Conservation (phyloP, 2,329 filamentous ascomycete species). For the Plectosphaerella sp. region DNA sequence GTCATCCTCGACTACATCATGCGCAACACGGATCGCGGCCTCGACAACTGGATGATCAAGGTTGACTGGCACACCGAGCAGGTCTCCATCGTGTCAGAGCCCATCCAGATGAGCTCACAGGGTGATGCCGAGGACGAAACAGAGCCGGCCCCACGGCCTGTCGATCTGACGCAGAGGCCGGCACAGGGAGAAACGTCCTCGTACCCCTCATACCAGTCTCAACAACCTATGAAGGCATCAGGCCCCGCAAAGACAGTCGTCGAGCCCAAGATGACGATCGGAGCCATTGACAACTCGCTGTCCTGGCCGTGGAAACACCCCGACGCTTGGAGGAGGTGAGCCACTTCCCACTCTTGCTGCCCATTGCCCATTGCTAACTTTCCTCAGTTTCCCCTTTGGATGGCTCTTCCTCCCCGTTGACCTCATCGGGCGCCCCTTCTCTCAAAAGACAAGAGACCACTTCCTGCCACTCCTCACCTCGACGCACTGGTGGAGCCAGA, state of each 20-base stretch:
- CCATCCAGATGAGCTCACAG: conserved; percentile 60
- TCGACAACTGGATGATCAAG: conserved; percentile 99
- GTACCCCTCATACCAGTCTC: conserved; percentile 64
- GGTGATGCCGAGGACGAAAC: conserved; percentile 19
- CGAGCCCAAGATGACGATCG: conserved; percentile 66
- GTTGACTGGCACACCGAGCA: conserved; percentile 81
- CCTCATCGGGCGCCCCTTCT: conserved; percentile 93
- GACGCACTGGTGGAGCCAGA: conserved; percentile 95
- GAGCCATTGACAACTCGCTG: conserved; percentile 95
- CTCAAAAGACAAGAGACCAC: conserved; percentile 86
- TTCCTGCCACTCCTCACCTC: conserved; percentile 95
- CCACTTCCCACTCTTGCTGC: neutral
- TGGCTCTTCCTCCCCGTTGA: conserved; percentile 98
- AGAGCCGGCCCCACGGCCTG: conserved; percentile 51
- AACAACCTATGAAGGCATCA: conserved; percentile 82
- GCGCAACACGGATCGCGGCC: conserved; percentile 92
- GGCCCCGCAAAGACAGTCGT: conserved; percentile 38
- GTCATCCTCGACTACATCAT: conserved; percentile 99
- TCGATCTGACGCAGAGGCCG: neutral
- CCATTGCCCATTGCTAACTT: conserved; percentile 16
- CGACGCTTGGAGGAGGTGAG: conserved; percentile 69
- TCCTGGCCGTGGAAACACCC: conserved; percentile 99
- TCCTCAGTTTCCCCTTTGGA: conserved; percentile 88
- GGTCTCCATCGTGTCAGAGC: conserved; percentile 83
- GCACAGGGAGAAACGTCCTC: conserved; percentile 24